Conservation (phyloP, 768 basidiomycete species). For the Termitomyces titanicus region DNA sequence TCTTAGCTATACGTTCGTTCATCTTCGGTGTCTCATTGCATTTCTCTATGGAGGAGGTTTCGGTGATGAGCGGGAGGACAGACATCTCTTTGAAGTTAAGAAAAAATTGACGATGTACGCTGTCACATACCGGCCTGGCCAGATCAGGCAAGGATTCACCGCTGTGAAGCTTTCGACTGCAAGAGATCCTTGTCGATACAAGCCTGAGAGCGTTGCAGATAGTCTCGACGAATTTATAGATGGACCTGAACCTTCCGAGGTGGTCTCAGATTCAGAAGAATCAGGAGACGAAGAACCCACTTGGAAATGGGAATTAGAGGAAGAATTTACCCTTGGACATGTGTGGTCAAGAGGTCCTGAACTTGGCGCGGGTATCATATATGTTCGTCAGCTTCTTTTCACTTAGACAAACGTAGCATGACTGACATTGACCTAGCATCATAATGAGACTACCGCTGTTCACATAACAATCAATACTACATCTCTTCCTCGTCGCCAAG, state of each 20-base stretch:
- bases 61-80: constrained; percentile 23
- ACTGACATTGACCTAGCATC: constrained; percentile 37
- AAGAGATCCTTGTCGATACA: constrained; percentile 49
- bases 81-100: constrained; percentile 62
- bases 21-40: constrained; percentile 56
- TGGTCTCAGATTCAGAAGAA: constrained; percentile 18
- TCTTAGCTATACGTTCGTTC: constrained; percentile 63
- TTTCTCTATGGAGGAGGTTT: constrained; percentile 50
- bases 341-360: constrained; percentile 53
- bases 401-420: neutral
- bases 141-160: constrained; percentile 48
- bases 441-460: constrained; percentile 45
- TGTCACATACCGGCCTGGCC: constrained; percentile 40
- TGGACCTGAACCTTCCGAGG: constrained; percentile 23
- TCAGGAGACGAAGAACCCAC: constrained; percentile 36
- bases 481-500: constrained; percentile 49
- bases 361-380: constrained; percentile 48
- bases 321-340: constrained; percentile 56
- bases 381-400: constrained; percentile 40
- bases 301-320: constrained; percentile 71
- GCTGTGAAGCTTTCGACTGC: constrained; percentile 49
- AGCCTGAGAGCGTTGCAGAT: constrained; percentile 24
- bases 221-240: constrained; percentile 23
- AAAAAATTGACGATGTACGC: constrained; percentile 40
- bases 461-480: constrained; percentile 62